phyloP scores from a whole-genome alignment of 352 stramenopile genomes.

The Phytophthora ohioensis region DNA sequence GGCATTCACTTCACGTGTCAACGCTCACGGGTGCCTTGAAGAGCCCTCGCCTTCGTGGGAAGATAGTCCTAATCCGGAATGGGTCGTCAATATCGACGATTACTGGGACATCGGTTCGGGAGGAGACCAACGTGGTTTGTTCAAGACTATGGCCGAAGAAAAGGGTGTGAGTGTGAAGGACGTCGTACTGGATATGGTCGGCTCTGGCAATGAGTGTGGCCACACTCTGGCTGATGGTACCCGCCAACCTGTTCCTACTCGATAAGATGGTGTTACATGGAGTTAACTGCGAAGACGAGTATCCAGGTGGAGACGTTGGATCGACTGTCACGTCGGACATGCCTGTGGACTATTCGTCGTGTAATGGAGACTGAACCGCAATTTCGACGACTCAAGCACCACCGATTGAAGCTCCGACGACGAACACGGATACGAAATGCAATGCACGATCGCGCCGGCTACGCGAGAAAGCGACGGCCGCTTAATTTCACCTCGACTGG shows the following conservation, averaged over 20 bases:
- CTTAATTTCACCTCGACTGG: not conserved
- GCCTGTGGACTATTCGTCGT: constrained; percentile 53
- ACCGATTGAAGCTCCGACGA: constrained; percentile 5
- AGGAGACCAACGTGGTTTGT: constrained; percentile 32
- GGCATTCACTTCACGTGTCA: not conserved
- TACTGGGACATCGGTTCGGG: constrained; percentile 38
- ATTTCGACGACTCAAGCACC: not conserved
- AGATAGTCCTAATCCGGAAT: constrained; percentile 7
- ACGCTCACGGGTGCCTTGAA: constrained; percentile 32
- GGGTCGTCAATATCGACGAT: constrained; percentile 19
- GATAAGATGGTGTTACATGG: constrained; percentile 43
- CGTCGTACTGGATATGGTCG: constrained; percentile 37
- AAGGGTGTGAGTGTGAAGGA: constrained; percentile 35
- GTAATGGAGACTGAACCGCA: constrained; percentile 36
- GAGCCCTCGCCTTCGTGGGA: constrained; percentile 26
- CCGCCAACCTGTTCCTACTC: constrained; percentile 33
- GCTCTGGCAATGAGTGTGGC: constrained; percentile 29
- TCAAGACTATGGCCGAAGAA: constrained; percentile 31
- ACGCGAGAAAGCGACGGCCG: constrained; percentile 4
- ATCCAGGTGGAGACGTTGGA: constrained; percentile 26
- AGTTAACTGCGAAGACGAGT: constrained; percentile 51
- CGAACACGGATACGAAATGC: constrained; percentile 2
- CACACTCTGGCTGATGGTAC: constrained; percentile 30
- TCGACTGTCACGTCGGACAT: constrained; percentile 33
- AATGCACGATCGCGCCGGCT: constrained; percentile 9